These are phyloP conservation scores for Fusarium sp. DNA, from an alignment of 2,329 filamentous ascomycete species.

Conservation along the genomic window DNA sequence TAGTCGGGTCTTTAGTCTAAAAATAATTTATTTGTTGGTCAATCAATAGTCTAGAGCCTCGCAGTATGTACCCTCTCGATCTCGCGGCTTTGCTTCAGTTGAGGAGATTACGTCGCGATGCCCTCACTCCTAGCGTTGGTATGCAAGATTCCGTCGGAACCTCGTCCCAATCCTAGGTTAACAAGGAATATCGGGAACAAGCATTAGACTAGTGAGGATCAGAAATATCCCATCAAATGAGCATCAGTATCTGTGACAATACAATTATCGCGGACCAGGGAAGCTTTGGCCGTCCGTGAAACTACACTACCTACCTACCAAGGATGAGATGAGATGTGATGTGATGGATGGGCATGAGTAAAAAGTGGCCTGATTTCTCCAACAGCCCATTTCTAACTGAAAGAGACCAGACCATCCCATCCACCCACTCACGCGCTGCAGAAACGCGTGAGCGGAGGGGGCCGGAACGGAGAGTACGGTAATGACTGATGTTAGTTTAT, in stretches of 20 bases:
- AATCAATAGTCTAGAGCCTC: neutral
- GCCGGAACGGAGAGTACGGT: slow-evolving; percentile 41
- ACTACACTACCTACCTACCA: neutral
- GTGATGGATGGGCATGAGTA: slow-evolving; percentile 7
- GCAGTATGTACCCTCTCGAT: slow-evolving; percentile 9
- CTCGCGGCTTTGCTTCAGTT: neutral
- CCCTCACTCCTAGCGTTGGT: slow-evolving; percentile 11
- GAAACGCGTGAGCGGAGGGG: slow-evolving; percentile 48
- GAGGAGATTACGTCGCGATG: neutral
- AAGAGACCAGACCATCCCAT: slow-evolving; percentile 14
- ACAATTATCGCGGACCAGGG: neutral
- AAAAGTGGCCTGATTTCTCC: slow-evolving; percentile 45
- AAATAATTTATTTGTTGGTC: neutral
- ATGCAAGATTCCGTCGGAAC: slow-evolving; percentile 7
- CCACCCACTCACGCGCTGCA: slow-evolving; percentile 7
- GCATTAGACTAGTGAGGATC: neutral
- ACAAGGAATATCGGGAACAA: slow-evolving; percentile 10
- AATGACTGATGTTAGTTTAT: slow-evolving; percentile 11
- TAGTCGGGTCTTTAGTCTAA: neutral
- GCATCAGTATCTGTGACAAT: slow-evolving; percentile 2
- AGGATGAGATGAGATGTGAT: too few relatives aligned
- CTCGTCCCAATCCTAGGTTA: slow-evolving; percentile 5
- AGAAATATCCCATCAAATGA: slow-evolving; percentile 3
- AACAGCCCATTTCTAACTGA: slow-evolving; percentile 45
- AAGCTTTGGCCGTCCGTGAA: neutral